Conservation (phyloP, 2,329 filamentous ascomycete species). For the Ophiosphaerella narmari region DNA sequence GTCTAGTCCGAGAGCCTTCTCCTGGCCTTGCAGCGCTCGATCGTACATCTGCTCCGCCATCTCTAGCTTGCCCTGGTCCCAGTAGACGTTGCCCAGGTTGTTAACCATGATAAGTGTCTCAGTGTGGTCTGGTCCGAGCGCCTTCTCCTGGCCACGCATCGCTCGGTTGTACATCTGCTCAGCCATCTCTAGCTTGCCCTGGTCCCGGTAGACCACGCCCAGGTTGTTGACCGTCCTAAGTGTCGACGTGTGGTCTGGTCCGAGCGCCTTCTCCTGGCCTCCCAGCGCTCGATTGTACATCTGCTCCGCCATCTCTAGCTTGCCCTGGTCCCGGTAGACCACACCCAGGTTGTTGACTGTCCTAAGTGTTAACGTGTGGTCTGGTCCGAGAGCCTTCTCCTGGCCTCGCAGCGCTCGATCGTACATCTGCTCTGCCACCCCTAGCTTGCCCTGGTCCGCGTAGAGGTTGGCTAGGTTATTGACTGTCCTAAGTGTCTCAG, state of each 20-base stretch:
- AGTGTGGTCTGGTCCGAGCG: neutral
- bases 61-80: constrained; percentile 14
- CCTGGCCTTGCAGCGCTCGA: constrained; percentile 15
- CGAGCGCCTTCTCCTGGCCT: constrained; percentile 13
- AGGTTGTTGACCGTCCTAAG: constrained; percentile 1
- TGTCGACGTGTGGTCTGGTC: constrained; percentile 16
- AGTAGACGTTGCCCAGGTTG: neutral
- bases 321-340: constrained; percentile 14
- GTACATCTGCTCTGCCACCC: neutral
- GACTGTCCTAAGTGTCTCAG: too few species aligned
- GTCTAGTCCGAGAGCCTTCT: constrained; percentile 9
- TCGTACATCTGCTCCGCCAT: constrained; percentile 13
- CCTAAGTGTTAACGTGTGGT: too few species aligned
- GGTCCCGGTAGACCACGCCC: too few species aligned
- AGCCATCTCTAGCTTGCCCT: too few species aligned
- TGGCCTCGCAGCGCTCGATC: constrained; percentile 14
- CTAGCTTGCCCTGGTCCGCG: too few species aligned
- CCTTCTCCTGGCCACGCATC: constrained; percentile 17
- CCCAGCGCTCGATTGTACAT: constrained; percentile 17
- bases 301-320: constrained; percentile 10
- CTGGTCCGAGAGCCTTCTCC: constrained; percentile 8
- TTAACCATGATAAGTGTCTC: too few species aligned
- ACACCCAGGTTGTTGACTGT: too few species aligned
- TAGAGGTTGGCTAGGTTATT: too few species aligned
- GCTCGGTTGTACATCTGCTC: constrained; percentile 8